phyloP scores from a whole-genome alignment of 495 filamentous ascomycete genomes.

The Xylaria cubensis region DNA sequence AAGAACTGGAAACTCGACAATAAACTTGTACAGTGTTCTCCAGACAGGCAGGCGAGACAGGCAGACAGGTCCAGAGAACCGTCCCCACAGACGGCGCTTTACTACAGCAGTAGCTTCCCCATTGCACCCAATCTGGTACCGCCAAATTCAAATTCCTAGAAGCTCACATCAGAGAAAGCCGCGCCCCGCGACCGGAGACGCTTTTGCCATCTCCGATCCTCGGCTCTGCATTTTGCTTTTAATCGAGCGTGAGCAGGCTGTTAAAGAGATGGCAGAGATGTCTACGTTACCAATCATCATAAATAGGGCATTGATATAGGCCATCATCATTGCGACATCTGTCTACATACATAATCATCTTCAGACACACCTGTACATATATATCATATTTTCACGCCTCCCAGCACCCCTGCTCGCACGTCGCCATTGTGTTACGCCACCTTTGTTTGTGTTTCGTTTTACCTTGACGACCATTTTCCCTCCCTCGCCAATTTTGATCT shows the following conservation, averaged over 20 bases:
- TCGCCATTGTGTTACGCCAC: not conserved
- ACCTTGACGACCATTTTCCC: not conserved
- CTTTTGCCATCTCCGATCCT: slow-evolving; percentile 29
- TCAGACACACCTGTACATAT: not conserved
- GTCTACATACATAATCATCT: not conserved
- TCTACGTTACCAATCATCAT: not conserved
- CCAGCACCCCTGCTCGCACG: not conserved
- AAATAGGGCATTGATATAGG: not conserved
- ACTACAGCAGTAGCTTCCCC: slow-evolving; percentile 16
- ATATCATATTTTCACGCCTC: not conserved
- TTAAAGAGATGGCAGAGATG: not conserved
- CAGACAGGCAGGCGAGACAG: not conserved
- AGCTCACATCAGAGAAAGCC: not conserved
- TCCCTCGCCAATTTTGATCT: not conserved
- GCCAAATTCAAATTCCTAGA: slow-evolving; percentile 18
- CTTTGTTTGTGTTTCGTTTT: slow-evolving; percentile 2
- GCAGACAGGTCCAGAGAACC: not conserved
- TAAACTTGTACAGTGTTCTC: not conserved
- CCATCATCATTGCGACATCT: not conserved
- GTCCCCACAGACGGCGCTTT: slow-evolving; percentile 3
- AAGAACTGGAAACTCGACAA: not conserved
- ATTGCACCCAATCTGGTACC: slow-evolving; percentile 14
- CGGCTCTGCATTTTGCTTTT: slow-evolving; percentile 17
- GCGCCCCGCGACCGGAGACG: slow-evolving; percentile 27
- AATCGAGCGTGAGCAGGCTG: not conserved